These are phyloP conservation scores for Camelina laxa DNA, from an alignment of 345 rosid species.

Conservation along the genomic window DNA sequence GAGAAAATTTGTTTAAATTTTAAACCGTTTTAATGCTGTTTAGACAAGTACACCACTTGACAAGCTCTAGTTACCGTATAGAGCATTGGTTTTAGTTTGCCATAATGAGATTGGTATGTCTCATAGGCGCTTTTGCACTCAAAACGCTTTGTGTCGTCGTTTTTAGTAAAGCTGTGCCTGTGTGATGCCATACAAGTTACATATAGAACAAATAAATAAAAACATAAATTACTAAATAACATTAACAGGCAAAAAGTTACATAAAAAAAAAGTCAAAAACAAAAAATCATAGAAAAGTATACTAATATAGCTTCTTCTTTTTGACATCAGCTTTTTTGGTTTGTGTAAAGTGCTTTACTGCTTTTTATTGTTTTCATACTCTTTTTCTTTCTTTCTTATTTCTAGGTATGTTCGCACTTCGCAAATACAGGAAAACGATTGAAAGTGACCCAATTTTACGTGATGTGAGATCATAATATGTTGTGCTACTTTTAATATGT, in stretches of 20 bases:
- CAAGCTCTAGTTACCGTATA: conserved; percentile 5
- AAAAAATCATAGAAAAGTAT: not conserved
- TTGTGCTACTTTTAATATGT: conserved; percentile 2
- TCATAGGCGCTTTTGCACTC: conserved; percentile 37
- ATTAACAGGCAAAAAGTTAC: conserved; percentile 19
- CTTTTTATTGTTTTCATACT: not conserved
- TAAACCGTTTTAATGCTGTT: not conserved
- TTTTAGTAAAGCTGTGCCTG: conserved; percentile 2
- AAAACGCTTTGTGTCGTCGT: conserved; percentile 1
- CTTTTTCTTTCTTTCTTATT: not conserved
- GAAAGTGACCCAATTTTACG: conserved; percentile 16
- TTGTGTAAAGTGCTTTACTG: conserved; percentile 33
- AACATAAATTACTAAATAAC: not conserved
- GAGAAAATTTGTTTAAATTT: too few species aligned
- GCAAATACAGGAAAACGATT: not conserved
- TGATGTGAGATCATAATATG: conserved; percentile 9
- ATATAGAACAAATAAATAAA: not conserved
- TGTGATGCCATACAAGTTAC: not conserved
- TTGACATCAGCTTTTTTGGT: not conserved
- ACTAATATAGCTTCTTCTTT: too few species aligned
- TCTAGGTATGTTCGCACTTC: conserved; percentile 17
- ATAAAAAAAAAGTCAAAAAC: conserved; percentile 20
- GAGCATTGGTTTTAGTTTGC: conserved; percentile 23
- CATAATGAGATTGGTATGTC: conserved; percentile 6
- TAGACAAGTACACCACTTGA: conserved; percentile 11